Evolutionary conservation across 805 yeast genomes (phyloP), one percentile per base, ranked within the genome.

Genomic region (Lachancea nothofagi): DNA sequence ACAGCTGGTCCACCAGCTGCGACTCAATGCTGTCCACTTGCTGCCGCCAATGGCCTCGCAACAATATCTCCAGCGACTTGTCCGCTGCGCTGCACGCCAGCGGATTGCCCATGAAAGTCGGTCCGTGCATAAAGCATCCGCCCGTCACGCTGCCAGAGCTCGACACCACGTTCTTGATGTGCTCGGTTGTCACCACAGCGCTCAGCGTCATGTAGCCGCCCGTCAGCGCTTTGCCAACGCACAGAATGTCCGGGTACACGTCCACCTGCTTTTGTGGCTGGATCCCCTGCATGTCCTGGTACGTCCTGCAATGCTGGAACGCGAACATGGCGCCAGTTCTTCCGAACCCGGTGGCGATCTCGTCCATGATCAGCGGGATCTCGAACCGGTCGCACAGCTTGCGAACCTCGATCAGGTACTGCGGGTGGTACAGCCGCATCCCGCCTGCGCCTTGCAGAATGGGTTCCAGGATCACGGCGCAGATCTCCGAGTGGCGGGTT

Each of bases 381-480:
- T 51, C 51, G 40, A 60, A 62, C 34, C 53, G 41, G 33, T 53
- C 53, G 42, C 69, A 65, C 2, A 64, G 45, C 30, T 55, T 54
- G 32, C 62, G 51, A 9, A 61, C 63, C 31, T 54, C 53, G 27
- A 57, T 59, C 17, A 59, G 40, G 34, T 50, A 65, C 4, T 57
- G 61, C 9, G 62, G 61, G 31, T 56, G 55, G 19, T 65, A 65
- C n/a, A 62, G 51, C 28, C 54, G 41, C 48, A 66, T 55, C 6
- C 69, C 70, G 13, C 65, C 68, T 24, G 67, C 70, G 17, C 70
- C 69, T 48, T 66, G 70, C 33, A 53, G 47, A 23, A 66, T 57
- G 5, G 66, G 61, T 44, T 66, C 69, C 35, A 65, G 37, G 6
- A 66, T 61, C 9, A 64, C 53, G 13, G 61, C 67, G 7, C 67